Evolutionary conservation across 2,329 filamentous ascomycete genomes (phyloP), one percentile per base, ranked within the genome.

Genomic region (Gnomoniopsis sp.): DNA sequence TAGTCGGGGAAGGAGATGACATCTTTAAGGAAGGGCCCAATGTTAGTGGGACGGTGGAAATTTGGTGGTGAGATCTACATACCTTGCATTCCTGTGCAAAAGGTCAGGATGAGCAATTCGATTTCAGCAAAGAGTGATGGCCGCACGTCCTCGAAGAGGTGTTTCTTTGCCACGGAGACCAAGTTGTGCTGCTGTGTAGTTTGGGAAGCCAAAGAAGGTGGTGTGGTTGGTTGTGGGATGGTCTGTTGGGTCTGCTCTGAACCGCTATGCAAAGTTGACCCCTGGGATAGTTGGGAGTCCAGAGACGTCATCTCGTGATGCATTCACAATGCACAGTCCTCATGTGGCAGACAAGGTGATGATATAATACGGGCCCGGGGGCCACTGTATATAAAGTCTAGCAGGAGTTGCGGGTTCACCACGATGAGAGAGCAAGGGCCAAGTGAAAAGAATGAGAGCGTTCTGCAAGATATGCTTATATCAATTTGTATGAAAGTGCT

Each of bases 1-100:
- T 82, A 87, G 66, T 85, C 82, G 22, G 81, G 81, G 66, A 85
- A 87, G 2, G 83, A 79, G 21, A 82, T 78, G 51, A 83, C 82
- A 70, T 87, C 82, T 77, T 34, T 23, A n/a, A 21, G 8, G 6
- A 10, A 46, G 41, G 23, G 57, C 15, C 23, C 11, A 12, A 21
- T n/a, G 21, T 49, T 44, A 23, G 47, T 53, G 10, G 21, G 34
- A 26, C 6, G 11, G 49, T 46, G 55, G 21, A 26, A 46, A 15
- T 3, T n/a, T 17, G 43, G 26, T 23, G 23, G 34, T 46, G 33
- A 36, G n/a, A 15, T 6, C 15, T 14, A 15, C 69, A 59, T 30
- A 75, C 76, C 76, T 74, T 82, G 79, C 36, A 82, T 75, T 23
- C 79, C 79, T 36, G 78, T 80, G 62, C 74, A 80, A 55, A 82